Base-by-base conservation (phyloP, 352 stramenopile species). In the Thraustochytrium sp. region DNA sequence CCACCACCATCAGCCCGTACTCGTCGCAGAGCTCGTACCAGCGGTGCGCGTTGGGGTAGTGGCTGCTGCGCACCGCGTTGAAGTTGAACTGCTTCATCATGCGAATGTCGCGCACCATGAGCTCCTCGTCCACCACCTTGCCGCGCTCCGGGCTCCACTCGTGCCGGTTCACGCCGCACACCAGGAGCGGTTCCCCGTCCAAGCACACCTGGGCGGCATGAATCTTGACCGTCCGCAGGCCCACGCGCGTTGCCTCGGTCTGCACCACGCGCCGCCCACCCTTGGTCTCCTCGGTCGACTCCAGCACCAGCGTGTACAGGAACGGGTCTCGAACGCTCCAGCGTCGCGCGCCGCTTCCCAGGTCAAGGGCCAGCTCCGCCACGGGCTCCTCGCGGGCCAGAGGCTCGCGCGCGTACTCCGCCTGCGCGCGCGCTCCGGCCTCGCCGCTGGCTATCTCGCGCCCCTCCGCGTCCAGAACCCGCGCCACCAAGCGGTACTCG, bases 41-140 rank as follows among this genome's bases (percentile, higher is more conserved):
- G 9, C 89, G 87, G 5, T 86, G 87, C 84, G 92, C 85, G 64
- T 91, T 93, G 9, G 92, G 92, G 86, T 96, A 96, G 80, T 96
- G 92, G 54, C 87, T 88, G 26, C 89, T 93, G 36, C 92, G 89
- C 11, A 96, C 87, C 5, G 91, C 90, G 87, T 96, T 96, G 73
- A 95, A 95, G 86, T 96, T 96, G 85, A 92, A 90, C 78, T 89
- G 84, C 86, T 90, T 94, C 74, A 94, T 90, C 40, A 93, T 51
- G 37, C 80, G 76, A 59, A 95, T 90, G 82, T 95, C 91, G 64
- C 86, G 55, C 37, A 84, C 87, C 82, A 95, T 95, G 42, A 87
- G 84, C n/a, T 89, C 88, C 21, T 92, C 73, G 34, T 84, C 87
- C 4, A 95, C 88, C 3, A 88, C 87, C 76, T 95, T 94, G n/a